phyloP scores from a whole-genome alignment of 768 basidiomycete species.

The Tephrocybe sp. region DNA sequence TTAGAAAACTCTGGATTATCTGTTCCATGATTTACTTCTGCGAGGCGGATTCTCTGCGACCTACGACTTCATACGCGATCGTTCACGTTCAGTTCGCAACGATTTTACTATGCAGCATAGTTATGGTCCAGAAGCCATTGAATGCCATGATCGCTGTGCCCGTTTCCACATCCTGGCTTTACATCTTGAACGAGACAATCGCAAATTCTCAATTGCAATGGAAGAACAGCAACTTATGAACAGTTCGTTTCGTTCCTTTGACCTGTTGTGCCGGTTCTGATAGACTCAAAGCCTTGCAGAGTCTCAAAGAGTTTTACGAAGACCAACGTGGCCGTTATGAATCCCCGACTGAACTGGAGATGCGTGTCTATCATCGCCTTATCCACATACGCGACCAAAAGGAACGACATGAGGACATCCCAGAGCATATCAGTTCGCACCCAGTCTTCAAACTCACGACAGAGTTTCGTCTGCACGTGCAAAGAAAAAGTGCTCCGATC shows the following conservation, averaged over 20 bases:
- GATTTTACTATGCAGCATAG: slow-evolving; percentile 95
- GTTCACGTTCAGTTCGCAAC: slow-evolving; percentile 84
- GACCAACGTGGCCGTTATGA: slow-evolving; percentile 68
- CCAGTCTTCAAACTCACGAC: slow-evolving; percentile 84
- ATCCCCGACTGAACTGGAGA: slow-evolving; percentile 88
- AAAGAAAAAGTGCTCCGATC: slow-evolving; percentile 73
- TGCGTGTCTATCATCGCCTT: slow-evolving; percentile 92
- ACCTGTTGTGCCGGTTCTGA: neutral
- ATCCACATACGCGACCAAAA: slow-evolving; percentile 86
- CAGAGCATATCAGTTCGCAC: slow-evolving; percentile 60
- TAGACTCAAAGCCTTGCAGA: slow-evolving; percentile 68
- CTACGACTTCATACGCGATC: slow-evolving; percentile 87
- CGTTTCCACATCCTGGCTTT: slow-evolving; percentile 89
- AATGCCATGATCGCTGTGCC: slow-evolving; percentile 91
- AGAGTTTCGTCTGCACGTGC: slow-evolving; percentile 76
- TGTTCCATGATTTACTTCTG: slow-evolving; percentile 80
- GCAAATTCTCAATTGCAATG: slow-evolving; percentile 59
- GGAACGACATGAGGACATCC: slow-evolving; percentile 73
- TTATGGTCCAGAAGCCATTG: slow-evolving; percentile 73
- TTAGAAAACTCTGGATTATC: slow-evolving; percentile 87
- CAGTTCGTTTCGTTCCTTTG: slow-evolving; percentile 48
- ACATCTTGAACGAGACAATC: slow-evolving; percentile 57
- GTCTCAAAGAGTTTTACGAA: slow-evolving; percentile 90
- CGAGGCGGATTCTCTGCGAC: slow-evolving; percentile 66
- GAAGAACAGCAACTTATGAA: slow-evolving; percentile 93